Evolutionary conservation across 495 filamentous ascomycete species (phyloP).

Genomic region (Daldinia loculata): DNA sequence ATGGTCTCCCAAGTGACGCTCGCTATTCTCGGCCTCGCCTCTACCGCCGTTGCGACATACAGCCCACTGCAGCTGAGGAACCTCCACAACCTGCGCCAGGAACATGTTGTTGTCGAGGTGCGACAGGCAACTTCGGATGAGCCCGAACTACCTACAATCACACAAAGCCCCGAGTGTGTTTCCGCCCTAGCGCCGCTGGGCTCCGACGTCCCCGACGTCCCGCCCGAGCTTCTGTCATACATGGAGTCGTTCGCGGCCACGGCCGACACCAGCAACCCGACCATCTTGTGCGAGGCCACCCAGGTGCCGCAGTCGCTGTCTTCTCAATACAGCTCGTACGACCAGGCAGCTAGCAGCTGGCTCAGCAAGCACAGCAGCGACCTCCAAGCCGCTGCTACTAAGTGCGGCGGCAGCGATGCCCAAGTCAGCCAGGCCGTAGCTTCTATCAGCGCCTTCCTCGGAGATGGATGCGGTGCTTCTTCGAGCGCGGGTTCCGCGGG

Average conservation of each 20-base stretch:
- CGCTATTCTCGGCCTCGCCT: constrained; percentile 29
- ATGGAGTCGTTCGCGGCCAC: background rate
- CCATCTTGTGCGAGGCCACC: constrained; percentile 19
- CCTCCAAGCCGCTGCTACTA: constrained; percentile 3
- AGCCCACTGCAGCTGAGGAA: constrained; percentile 16
- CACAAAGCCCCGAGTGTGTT: constrained; percentile 1
- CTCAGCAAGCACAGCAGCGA: constrained; percentile 28
- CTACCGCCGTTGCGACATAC: constrained; percentile 23
- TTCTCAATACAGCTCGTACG: constrained; percentile 27
- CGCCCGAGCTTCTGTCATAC: constrained; percentile 5
- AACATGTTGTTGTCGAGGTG: constrained; percentile 32
- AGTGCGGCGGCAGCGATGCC: constrained; percentile 13
- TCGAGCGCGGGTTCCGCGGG: background rate
- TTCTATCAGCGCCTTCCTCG: background rate
- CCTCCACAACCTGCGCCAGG: constrained; percentile 9
- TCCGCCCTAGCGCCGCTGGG: constrained; percentile 2
- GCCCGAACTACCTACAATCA: background rate
- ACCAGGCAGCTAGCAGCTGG: constrained; percentile 33
- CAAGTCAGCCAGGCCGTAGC: background rate
- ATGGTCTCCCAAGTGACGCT: constrained; percentile 28
- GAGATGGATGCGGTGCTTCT: background rate
- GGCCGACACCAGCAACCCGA: constrained; percentile 13
- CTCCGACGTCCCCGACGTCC: constrained; percentile 16
- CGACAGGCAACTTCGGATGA: constrained; percentile 9
- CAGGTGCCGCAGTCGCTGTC: constrained; percentile 23